phyloP scores from a whole-genome alignment of 202 grass and related monocot genomes.

The Setaria viridis region DNA sequence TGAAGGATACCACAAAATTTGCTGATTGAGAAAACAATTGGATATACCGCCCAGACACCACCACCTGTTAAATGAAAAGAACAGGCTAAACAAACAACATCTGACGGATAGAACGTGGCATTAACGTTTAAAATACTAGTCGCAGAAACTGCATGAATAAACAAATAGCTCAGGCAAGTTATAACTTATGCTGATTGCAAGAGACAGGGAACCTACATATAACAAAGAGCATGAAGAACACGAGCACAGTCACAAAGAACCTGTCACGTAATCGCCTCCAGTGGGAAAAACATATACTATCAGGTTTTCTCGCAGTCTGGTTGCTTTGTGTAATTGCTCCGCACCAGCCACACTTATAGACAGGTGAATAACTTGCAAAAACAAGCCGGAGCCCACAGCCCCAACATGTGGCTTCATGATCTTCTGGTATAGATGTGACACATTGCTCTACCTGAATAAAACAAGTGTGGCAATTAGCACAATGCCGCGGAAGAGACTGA shows the following conservation, averaged over 20 bases:
- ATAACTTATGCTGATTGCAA: not conserved
- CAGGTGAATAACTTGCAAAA: conserved; percentile 67
- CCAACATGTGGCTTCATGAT: conserved; percentile 85
- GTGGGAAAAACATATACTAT: conserved; percentile 77
- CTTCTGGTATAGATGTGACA: conserved; percentile 72
- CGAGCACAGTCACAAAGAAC: conserved; percentile 79
- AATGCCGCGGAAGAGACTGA: not conserved
- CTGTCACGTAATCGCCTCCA: conserved; percentile 78
- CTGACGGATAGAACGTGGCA: conserved; percentile 8
- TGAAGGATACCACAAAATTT: conserved; percentile 86
- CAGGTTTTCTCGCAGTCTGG: conserved; percentile 67
- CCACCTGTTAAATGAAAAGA: conserved; percentile 59
- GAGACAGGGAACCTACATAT: conserved; percentile 68
- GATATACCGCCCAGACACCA: conserved; percentile 91
- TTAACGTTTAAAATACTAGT: not conserved
- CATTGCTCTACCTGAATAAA: conserved; percentile 78
- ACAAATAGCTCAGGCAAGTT: not conserved
- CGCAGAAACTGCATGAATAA: not conserved
- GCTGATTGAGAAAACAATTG: conserved; percentile 79
- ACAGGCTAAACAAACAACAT: conserved; percentile 29
- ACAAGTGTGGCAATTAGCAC: conserved; percentile 27
- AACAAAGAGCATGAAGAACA: conserved; percentile 84
- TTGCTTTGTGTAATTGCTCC: conserved; percentile 84
- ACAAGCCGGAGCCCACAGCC: conserved; percentile 84
- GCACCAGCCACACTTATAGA: conserved; percentile 98